Evolutionary conservation across 495 filamentous ascomycete genomes (phyloP), one percentile per base, ranked within the genome.

Genomic region (Friedmanniomyces simplex): DNA sequence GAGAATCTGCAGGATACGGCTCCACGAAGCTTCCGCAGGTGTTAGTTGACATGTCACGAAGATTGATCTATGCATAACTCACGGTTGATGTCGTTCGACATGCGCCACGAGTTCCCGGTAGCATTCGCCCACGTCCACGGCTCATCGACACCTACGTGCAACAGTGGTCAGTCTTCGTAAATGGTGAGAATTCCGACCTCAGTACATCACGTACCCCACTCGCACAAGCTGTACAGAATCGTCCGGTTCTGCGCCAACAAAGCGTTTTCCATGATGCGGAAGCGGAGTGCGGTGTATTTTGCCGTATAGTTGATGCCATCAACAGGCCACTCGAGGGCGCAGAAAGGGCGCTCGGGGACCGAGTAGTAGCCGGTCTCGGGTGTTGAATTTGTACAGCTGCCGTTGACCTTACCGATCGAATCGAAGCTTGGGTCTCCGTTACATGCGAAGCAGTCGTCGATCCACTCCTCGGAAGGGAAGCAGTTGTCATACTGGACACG

Each of bases 401-500:
- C 65, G 36, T 69, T 67, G 28, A 57, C 48, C 22, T 36, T 52
- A 3, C 49, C 49, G 18, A 46, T 48, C 2, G 6, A 10, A n/a
- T 46, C 36, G 41, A 59, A 59, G 28, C 20, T 53, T 1, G 56
- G 48, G 32, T 59, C 56, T 1, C 36, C 49, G 22, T 57, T 57
- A 32, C 59, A 69, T 32, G 55, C 66, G 41, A 67, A 71, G 61
- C 78, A 77, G 3, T 66, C 43, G 63, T 76, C 74, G 12, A 60
- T 68, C 71, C 69, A 74, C 59, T 72, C 65, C 20, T 57, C 57
- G 47, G 75, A 74, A 25, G 76, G 71, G 48, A 71, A 76, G 68
- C 85, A 88, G 70, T 86, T 87, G 67, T 89, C 85, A 59, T 88
- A 87, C 69, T 89, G 2, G 26, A 4, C 28, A 10, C 4, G 10